Evolutionary conservation across 2,329 filamentous ascomycete species (phyloP).

Genomic region (Nemania sp.): DNA sequence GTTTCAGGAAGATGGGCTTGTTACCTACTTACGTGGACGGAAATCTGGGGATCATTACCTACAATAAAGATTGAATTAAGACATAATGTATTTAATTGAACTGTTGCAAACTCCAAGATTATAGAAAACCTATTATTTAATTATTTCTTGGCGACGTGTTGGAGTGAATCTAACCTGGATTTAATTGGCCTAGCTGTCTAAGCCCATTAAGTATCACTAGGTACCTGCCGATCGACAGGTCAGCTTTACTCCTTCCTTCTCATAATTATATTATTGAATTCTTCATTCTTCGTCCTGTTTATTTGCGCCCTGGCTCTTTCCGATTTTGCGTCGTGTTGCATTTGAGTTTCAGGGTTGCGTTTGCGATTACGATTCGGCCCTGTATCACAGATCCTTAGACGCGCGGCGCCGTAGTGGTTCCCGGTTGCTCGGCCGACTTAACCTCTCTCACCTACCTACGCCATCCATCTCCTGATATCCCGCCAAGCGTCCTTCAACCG

Average conservation of each 20-base stretch:
- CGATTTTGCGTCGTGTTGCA: not conserved
- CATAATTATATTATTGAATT: not conserved
- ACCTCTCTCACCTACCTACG: not conserved
- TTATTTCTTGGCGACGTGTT: too few relatives aligned
- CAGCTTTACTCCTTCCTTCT: not conserved
- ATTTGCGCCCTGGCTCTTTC: not conserved
- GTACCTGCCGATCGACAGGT: not conserved
- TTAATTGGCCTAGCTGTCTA: not conserved
- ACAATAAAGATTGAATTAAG: not conserved
- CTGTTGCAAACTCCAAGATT: too few relatives aligned
- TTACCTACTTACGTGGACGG: not conserved
- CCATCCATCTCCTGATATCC: not conserved
- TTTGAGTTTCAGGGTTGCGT: constrained; percentile 1
- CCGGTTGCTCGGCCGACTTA: constrained; percentile 37
- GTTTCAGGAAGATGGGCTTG: constrained; percentile 28
- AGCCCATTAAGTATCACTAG: not conserved
- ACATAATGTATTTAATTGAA: not conserved
- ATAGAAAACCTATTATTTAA: too few relatives aligned
- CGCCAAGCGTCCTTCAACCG: not conserved
- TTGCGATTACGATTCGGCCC: not conserved
- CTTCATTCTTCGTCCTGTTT: not conserved
- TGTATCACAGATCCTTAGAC: not conserved
- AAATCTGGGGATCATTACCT: not conserved
- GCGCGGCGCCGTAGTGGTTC: not conserved
- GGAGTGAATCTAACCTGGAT: not conserved